phyloP scores from a whole-genome alignment of 2,329 filamentous ascomycete genomes.

The Sporothrix humicola region DNA sequence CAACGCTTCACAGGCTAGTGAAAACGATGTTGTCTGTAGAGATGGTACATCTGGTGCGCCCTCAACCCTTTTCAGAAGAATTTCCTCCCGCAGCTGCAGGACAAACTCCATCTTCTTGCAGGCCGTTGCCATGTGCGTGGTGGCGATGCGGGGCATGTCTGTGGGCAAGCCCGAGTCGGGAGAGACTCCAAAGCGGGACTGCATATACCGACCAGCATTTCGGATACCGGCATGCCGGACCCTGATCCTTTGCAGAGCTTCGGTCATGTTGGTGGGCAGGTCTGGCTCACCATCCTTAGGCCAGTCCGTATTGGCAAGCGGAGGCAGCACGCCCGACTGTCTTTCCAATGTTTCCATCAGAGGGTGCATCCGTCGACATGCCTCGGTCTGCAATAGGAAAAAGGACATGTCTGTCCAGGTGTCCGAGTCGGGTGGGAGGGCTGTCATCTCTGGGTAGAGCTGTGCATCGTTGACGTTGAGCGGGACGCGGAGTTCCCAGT shows the following conservation, averaged over 20 bases:
- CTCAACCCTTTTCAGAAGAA: not conserved
- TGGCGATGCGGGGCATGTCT: conserved; percentile 22
- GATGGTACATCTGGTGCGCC: not conserved
- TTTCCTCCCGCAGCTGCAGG: conserved; percentile 26
- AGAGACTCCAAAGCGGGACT: not conserved
- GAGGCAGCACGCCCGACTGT: not conserved
- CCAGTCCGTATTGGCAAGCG: not conserved
- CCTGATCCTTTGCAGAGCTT: not conserved
- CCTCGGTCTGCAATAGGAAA: conserved; percentile 47
- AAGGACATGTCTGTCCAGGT: conserved; percentile 61
- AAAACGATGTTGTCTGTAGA: not conserved
- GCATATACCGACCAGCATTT: not conserved
- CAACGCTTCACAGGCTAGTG: conserved; percentile 7
- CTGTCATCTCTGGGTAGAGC: conserved; percentile 54
- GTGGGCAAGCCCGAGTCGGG: not conserved
- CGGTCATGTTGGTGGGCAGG: not conserved
- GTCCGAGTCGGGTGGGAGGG: conserved; percentile 47
- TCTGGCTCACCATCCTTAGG: not conserved
- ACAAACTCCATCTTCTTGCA: conserved; percentile 30
- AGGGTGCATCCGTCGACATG: conserved; percentile 18
- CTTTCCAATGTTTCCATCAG: not conserved
- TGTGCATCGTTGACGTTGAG: conserved; percentile 62
- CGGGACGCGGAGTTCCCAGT: conserved; percentile 57
- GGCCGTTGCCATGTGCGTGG: conserved; percentile 23
- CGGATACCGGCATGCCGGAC: not conserved